Evolutionary conservation across 2,329 filamentous ascomycete genomes (phyloP).

Genomic region (Phaeosphaeriaceae sp.): DNA sequence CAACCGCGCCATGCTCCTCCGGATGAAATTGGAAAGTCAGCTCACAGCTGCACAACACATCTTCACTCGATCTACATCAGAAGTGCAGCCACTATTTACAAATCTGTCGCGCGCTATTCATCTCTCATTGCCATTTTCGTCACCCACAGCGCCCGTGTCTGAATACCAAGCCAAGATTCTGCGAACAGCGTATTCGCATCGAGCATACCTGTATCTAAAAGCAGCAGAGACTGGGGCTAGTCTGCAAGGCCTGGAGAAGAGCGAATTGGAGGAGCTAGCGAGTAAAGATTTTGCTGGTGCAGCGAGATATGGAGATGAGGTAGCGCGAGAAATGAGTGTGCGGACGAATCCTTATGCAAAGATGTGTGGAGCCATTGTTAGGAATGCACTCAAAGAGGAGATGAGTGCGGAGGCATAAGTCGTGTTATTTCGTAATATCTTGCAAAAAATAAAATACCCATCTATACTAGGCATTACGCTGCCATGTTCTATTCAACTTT

Average conservation of each 20-base stretch:
- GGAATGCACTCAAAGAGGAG: constrained; percentile 65
- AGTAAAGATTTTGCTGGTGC: constrained; percentile 63
- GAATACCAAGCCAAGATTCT: constrained; percentile 70
- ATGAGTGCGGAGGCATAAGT: constrained; percentile 23
- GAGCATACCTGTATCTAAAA: constrained; percentile 57
- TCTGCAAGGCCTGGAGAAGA: constrained; percentile 41
- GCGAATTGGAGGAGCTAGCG: constrained; percentile 62
- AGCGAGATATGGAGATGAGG: constrained; percentile 63
- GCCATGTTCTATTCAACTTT: background rate
- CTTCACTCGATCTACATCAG: constrained; percentile 18
- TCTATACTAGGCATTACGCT: background rate
- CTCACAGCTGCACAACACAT: constrained; percentile 13
- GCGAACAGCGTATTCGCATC: constrained; percentile 74
- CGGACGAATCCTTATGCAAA: constrained; percentile 69
- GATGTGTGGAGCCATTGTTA: constrained; percentile 68
- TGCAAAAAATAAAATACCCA: background rate
- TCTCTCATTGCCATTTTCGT: constrained; percentile 55
- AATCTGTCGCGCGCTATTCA: constrained; percentile 60
- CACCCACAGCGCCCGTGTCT: constrained; percentile 60
- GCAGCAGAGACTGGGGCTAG: constrained; percentile 47
- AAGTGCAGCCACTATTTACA: constrained; percentile 33
- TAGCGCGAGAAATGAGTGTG: constrained; percentile 64
- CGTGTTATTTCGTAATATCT: background rate
- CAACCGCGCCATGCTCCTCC: constrained; percentile 73
- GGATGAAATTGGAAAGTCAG: constrained; percentile 61